Conservation (phyloP, 257 asterid species). For the Solanum verrucosum region DNA sequence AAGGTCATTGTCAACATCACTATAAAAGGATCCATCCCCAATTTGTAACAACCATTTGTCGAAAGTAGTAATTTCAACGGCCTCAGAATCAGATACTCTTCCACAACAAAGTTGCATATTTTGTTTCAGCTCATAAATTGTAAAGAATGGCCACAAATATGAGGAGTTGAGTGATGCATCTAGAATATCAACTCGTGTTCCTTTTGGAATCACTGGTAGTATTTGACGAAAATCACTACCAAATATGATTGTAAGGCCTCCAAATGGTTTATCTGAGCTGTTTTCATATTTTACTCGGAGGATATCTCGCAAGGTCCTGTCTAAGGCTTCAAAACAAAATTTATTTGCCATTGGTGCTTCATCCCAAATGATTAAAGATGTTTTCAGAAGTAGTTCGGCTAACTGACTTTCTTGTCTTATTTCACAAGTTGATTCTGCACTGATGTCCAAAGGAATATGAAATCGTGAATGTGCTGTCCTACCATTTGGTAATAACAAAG, state of each 20-base stretch:
- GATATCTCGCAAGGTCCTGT: not conserved
- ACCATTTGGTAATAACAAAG: not conserved
- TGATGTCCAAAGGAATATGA: not conserved
- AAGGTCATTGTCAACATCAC: not conserved
- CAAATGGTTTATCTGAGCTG: not conserved
- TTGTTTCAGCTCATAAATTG: not conserved
- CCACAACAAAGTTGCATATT: not conserved
- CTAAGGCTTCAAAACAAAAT: not conserved
- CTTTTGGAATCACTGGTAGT: not conserved
- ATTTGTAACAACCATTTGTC: not conserved
- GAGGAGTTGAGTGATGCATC: not conserved
- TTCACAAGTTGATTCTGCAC: not conserved
- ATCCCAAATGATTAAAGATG: not conserved
- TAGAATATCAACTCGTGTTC: not conserved
- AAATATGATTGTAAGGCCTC: not conserved
- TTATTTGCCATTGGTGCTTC: not conserved
- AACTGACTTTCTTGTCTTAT: not conserved
- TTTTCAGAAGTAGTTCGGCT: not conserved
- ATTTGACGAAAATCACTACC: not conserved
- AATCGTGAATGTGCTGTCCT: not conserved
- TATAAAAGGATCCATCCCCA: not conserved
- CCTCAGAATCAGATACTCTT: not conserved
- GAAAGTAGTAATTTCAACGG: not conserved
- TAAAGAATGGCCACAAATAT: not conserved
- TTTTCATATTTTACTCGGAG: not conserved